phyloP scores from a whole-genome alignment of 495 filamentous ascomycete species.

The Xylaria palmicola region DNA sequence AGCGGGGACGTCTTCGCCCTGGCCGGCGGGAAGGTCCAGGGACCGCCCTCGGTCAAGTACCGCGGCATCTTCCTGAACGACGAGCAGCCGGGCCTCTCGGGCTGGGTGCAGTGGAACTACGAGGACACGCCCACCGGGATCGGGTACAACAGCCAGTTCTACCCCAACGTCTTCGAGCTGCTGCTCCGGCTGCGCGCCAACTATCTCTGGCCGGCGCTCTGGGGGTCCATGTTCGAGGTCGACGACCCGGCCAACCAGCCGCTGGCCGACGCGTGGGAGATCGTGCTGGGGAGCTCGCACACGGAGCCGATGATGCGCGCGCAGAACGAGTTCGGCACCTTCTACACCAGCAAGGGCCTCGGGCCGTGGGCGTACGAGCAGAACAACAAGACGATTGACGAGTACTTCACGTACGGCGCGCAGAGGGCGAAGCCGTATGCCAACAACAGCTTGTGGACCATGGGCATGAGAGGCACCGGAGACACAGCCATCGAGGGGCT shows the following conservation, averaged over 20 bases:
- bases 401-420: slow-evolving; percentile 67
- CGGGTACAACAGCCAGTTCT: slow-evolving; percentile 63
- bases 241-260: slow-evolving; percentile 68
- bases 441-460: slow-evolving; percentile 59
- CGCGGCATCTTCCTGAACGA: slow-evolving; percentile 80
- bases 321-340: slow-evolving; percentile 65
- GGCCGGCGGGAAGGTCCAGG: slow-evolving; percentile 54
- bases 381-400: slow-evolving; percentile 63
- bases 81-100: slow-evolving; percentile 68
- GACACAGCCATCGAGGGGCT: slow-evolving; percentile 60
- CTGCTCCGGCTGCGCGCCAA: slow-evolving; percentile 68
- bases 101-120: slow-evolving; percentile 59
- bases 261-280: slow-evolving; percentile 68
- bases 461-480: slow-evolving; percentile 72
- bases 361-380: slow-evolving; percentile 66
- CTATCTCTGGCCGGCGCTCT: slow-evolving; percentile 73
- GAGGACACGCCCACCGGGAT: slow-evolving; percentile 51
- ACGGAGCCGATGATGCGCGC: slow-evolving; percentile 73
- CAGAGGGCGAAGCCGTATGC: slow-evolving; percentile 64
- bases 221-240: slow-evolving; percentile 68
- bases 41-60: slow-evolving; percentile 67
- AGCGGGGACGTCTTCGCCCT: slow-evolving; percentile 53
- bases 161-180: slow-evolving; percentile 69
- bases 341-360: slow-evolving; percentile 40
- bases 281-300: slow-evolving; percentile 70